phyloP scores from a whole-genome alignment of 1,139 yeast genomes.

The Arxiozyma slooffiae region DNA sequence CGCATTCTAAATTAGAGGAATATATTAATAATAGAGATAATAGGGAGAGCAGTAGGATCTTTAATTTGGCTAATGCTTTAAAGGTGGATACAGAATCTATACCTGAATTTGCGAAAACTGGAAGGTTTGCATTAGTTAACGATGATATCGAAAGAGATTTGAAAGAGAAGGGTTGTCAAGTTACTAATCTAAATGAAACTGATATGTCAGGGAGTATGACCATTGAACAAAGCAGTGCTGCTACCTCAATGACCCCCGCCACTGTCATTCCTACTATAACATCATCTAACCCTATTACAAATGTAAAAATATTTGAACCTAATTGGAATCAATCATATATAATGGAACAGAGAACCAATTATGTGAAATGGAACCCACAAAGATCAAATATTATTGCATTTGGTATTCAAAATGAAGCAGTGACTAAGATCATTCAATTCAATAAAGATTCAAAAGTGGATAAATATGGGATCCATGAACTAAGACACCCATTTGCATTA shows the following conservation, averaged over 20 bases:
- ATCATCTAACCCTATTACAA: background rate
- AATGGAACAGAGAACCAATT: background rate
- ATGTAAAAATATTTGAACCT: background rate
- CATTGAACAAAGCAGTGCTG: background rate
- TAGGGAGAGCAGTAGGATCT: slow-evolving; percentile 6
- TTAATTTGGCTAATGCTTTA: slow-evolving; percentile 35
- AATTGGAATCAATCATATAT: background rate
- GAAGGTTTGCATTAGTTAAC: slow-evolving; percentile 27
- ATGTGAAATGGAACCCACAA: slow-evolving; percentile 34
- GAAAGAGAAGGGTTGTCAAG: background rate
- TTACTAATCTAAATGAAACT: background rate
- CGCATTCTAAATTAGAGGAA: slow-evolving; percentile 9
- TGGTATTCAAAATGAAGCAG: slow-evolving; percentile 33
- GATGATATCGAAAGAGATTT: slow-evolving; percentile 10
- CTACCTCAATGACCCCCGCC: background rate
- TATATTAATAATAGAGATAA: background rate
- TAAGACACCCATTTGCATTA: slow-evolving; percentile 24
- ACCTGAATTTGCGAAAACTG: slow-evolving; percentile 27
- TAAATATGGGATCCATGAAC: slow-evolving; percentile 8
- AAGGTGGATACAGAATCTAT: slow-evolving; percentile 28
- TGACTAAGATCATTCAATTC: slow-evolving; percentile 30
- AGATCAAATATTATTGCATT: slow-evolving; percentile 31
- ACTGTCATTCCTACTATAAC: background rate
- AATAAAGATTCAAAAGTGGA: slow-evolving; percentile 4
- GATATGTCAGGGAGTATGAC: background rate